Evolutionary conservation across 169 alveolate species (phyloP), one percentile per base, ranked within the genome.

Genomic region (Plasmodium ovale): DNA sequence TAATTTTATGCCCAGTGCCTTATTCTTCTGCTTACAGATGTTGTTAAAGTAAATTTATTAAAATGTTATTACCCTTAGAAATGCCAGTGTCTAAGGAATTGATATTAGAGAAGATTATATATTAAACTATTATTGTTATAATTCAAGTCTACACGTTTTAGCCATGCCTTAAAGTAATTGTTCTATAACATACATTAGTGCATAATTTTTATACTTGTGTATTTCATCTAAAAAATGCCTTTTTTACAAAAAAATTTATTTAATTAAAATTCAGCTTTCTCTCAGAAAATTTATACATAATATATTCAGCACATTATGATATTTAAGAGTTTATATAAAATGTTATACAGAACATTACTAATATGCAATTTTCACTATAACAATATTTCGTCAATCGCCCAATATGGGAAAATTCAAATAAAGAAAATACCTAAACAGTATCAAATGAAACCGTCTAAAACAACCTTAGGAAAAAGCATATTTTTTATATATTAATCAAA

Each of bases 361-460:
- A n/a, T n/a, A n/a, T n/a, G n/a, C n/a, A n/a, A n/a, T n/a, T n/a
- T n/a, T n/a, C n/a, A n/a, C n/a, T n/a, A n/a, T n/a, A n/a, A n/a
- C n/a, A n/a, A n/a, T n/a, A n/a, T n/a, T n/a, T n/a, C n/a, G n/a
- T n/a, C 9, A 6, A 39, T 5, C 9, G 51, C 9, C 5, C 5
- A 39, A 6, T 39, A 31, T 64, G 73, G 56, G 39, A n/a, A 29
- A 64, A 31, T 64, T 64, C 60, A 64, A 64, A 47, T 35, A 64
- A 64, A 64, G 35, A 16, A 29, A 25, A 35, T 44, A 35, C 12
- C 16, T n/a, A n/a, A 64, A 64, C 33, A 16, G 21, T 64, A 64
- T 25, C 21, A 64, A 29, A 27, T 19, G 4, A 35, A 64, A 35
- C 21, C 73, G 14, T 64, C 56, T 23, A 64, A 64, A 64, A 64